Conservation (phyloP, 2,329 filamentous ascomycete genomes). For the Colletotrichum plurivorum region DNA sequence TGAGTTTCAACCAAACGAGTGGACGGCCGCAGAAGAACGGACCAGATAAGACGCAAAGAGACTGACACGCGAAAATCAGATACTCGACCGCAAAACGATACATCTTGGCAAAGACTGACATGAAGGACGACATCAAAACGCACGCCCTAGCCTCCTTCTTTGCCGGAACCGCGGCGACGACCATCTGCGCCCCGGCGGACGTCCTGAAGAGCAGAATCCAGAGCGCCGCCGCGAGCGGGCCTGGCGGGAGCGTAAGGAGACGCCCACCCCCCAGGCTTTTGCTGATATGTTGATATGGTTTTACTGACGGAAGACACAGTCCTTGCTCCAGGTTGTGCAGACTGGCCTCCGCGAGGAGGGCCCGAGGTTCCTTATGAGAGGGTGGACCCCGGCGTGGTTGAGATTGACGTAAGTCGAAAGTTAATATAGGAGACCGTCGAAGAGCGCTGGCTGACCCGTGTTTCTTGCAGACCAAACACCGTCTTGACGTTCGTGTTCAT, state of each 20-base stretch:
- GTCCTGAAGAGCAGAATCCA: slow-evolving; percentile 61
- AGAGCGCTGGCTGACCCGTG: slow-evolving; percentile 29
- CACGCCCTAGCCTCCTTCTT: slow-evolving; percentile 56
- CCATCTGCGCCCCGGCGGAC: slow-evolving; percentile 60
- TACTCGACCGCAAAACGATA: slow-evolving; percentile 53
- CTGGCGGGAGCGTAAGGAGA: slow-evolving; percentile 28
- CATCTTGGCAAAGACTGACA: slow-evolving; percentile 45
- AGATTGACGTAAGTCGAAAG: slow-evolving; percentile 52
- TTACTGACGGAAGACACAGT: slow-evolving; percentile 40
- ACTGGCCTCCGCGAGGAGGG: slow-evolving; percentile 56
- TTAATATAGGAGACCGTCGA: slow-evolving; percentile 33
- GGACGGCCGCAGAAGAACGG: neutral
- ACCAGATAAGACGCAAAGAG: neutral
- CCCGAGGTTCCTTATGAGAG: slow-evolving; percentile 59
- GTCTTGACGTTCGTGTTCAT: slow-evolving; percentile 63
- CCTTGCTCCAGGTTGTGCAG: slow-evolving; percentile 51
- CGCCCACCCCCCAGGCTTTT: neutral
- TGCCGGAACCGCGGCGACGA: slow-evolving; percentile 62
- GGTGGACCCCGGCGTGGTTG: slow-evolving; percentile 62
- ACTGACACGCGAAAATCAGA: slow-evolving; percentile 39
- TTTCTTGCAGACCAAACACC: slow-evolving; percentile 54
- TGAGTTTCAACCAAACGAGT: slow-evolving; percentile 44
- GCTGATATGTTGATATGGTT: slow-evolving; percentile 13
- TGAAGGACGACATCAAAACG: slow-evolving; percentile 56
- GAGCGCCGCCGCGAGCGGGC: slow-evolving; percentile 44